Evolutionary conservation across 768 basidiomycete genomes (phyloP).

Genomic region (Lentinula edodes): DNA sequence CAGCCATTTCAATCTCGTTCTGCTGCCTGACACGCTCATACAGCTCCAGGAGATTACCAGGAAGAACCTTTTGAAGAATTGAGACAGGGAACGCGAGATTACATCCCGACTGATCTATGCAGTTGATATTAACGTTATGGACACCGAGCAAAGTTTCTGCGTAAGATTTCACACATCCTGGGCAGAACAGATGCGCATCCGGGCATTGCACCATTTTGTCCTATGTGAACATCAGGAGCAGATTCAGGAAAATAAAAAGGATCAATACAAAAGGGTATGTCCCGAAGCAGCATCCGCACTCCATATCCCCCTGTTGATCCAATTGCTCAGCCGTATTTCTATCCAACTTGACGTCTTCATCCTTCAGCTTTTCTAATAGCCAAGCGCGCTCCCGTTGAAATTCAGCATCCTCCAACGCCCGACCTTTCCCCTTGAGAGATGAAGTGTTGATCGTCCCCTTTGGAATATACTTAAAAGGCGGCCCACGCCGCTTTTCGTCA

Average conservation of each 20-base stretch:
- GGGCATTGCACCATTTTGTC: constrained; percentile 85
- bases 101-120: constrained; percentile 80
- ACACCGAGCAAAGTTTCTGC: constrained; percentile 61
- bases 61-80: constrained; percentile 64
- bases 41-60: constrained; percentile 58
- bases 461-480: constrained; percentile 28
- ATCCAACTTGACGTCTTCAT: constrained; percentile 20
- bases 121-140: constrained; percentile 59
- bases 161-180: constrained; percentile 61
- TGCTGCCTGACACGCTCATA: constrained; percentile 73
- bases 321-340: constrained; percentile 25
- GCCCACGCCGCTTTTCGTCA: constrained; percentile 25
- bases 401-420: constrained; percentile 34
- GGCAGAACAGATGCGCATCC: constrained; percentile 86
- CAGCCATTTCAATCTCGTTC: constrained; percentile 78
- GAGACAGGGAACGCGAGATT: constrained; percentile 59
- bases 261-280: constrained; percentile 62
- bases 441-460: constrained; percentile 24
- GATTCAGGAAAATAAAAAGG: neutral
- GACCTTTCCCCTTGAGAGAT: constrained; percentile 34
- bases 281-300: constrained; percentile 86
- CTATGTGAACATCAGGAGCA: constrained; percentile 28
- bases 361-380: constrained; percentile 32
- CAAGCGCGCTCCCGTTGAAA: constrained; percentile 44
- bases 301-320: constrained; percentile 54